phyloP scores from a whole-genome alignment of 73 alveolate genomes.

The Tetrahymena malaccensis region DNA sequence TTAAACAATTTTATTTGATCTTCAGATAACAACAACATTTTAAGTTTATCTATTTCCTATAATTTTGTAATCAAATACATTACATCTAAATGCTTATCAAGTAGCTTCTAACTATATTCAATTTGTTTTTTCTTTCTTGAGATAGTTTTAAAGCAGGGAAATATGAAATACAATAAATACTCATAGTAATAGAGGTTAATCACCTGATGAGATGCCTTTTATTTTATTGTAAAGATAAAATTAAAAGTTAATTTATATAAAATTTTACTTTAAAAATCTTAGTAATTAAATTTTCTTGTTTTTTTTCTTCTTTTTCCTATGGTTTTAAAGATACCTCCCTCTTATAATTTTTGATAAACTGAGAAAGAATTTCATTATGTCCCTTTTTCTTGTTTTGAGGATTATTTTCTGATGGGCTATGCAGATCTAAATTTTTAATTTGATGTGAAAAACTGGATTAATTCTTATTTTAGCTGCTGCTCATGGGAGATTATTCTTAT shows the following conservation, averaged over 20 bases:
- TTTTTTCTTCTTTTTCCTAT: neutral
- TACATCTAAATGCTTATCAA: neutral
- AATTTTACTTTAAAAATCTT: neutral
- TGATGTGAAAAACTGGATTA: neutral
- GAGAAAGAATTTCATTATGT: neutral
- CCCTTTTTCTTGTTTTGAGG: neutral
- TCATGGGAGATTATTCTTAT: neutral
- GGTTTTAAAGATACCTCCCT: neutral
- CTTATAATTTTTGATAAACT: neutral
- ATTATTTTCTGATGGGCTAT: neutral
- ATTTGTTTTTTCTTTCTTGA: neutral
- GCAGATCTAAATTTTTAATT: no score
- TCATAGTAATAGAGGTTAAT: neutral
- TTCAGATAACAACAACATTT: neutral
- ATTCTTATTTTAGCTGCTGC: neutral
- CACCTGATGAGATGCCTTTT: neutral
- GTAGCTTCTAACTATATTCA: neutral
- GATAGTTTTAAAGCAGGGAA: neutral
- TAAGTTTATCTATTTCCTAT: neutral
- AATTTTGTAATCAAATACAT: neutral
- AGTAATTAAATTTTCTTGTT: neutral
- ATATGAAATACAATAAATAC: neutral
- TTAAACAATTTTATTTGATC: neutral
- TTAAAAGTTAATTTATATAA: neutral
- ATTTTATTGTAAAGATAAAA: neutral